Evolutionary conservation across 805 yeast species (phyloP), one percentile per base, ranked within the genome.

Genomic region (Candida ipomoeae): DNA sequence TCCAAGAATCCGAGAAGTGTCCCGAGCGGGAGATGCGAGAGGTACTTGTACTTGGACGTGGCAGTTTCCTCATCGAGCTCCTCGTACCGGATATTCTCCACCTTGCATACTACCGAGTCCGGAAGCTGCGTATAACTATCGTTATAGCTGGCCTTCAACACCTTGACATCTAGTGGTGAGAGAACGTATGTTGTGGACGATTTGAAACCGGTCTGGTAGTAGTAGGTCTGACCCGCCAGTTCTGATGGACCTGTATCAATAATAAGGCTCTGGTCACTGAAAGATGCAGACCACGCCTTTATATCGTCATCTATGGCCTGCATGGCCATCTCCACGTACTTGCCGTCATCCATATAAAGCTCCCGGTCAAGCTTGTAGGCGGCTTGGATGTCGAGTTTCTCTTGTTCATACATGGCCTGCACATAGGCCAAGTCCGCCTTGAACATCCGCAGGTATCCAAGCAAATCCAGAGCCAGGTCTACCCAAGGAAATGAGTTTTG

Each of bases 1-100:
- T 94, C 98, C 48, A 94, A 63, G 55, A 88, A 83, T 10, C 90
- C 95, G 40, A 92, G 66, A 47, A 85, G 87, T 0, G 96, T 85
- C 1, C 97, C 97, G 29, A 81, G 64, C 0, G 99, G 97, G 20
- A 90, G 67, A 65, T 92, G 92, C 0, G 87, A 77, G 50, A 94
- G 68, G 64, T 87, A 89, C 65, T 89, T 91, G 63, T 77, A 77
- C 56, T 83, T 81, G 46, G 79, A 78, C 2, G 80, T 40, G 59
- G 60, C 85, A 55, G 81, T 81, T 14, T 80, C 83, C 0, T 85
- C 79, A 2, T 84, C 79, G 18, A 85, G 73, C 21, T 79, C 79
- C 35, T 87, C 95, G 61, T 78, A 79, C 44, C 73, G 78, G 36
- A 92, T 79, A 62, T 84, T 85, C 57, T 89, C 96, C 6, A 91